phyloP scores from a whole-genome alignment of 2,329 filamentous ascomycete genomes.

The Tolypocladium tropicale region DNA sequence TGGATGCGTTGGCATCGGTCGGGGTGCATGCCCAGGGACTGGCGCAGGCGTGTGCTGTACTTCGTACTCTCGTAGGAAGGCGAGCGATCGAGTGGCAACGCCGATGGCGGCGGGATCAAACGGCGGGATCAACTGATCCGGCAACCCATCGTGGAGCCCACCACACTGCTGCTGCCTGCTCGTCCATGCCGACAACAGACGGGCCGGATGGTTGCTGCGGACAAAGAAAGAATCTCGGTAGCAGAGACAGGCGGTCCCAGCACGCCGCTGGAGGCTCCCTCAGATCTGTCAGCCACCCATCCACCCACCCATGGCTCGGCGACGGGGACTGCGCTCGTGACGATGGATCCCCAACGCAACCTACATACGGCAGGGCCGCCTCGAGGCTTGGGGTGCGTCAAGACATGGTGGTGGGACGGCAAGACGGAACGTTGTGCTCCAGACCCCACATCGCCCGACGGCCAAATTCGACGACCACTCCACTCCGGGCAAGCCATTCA shows the following conservation, averaged over 20 bases:
- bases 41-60: too few relatives aligned
- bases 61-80: too few relatives aligned
- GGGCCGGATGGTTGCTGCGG: not conserved
- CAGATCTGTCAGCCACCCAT: not conserved
- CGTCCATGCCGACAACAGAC: not conserved
- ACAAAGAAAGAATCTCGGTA: not conserved
- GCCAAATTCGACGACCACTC: slow-evolving; percentile 9
- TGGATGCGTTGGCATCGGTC: not conserved
- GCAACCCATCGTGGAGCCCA: not conserved
- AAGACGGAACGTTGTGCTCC: not conserved
- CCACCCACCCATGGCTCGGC: not conserved
- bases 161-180: not conserved
- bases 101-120: not conserved
- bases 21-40: not conserved
- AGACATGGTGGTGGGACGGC: slow-evolving; percentile 1
- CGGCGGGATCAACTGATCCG: too few relatives aligned
- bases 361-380: not conserved
- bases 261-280: not conserved
- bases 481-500: slow-evolving; percentile 13
- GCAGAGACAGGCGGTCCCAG: not conserved
- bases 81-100: too few relatives aligned
- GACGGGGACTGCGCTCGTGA: not conserved
- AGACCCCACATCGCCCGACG: slow-evolving; percentile 2
- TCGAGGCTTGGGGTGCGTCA: not conserved
- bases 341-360: not conserved